Conservation (phyloP, 768 basidiomycete species). For the Austroboletus festivus region DNA sequence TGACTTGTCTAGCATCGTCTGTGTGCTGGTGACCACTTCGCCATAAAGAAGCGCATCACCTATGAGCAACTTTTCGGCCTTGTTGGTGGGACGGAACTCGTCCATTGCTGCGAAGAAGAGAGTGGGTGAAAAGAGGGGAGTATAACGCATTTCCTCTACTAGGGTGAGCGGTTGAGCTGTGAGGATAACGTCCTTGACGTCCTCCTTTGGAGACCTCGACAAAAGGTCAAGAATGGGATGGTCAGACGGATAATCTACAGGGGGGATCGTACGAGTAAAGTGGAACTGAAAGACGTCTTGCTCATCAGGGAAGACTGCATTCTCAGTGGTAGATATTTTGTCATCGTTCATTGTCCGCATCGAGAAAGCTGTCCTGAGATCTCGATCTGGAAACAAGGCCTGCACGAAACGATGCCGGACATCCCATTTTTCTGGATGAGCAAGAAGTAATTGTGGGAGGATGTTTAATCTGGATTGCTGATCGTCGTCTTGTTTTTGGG, state of each 20-base stretch:
- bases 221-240: slow-evolving; percentile 19
- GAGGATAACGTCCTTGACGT: slow-evolving; percentile 54
- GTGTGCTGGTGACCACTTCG: slow-evolving; percentile 90
- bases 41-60: slow-evolving; percentile 84
- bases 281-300: slow-evolving; percentile 73
- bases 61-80: slow-evolving; percentile 43
- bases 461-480: neutral
- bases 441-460: slow-evolving; percentile 31
- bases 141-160: slow-evolving; percentile 37
- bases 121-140: slow-evolving; percentile 70
- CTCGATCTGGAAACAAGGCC: slow-evolving; percentile 17
- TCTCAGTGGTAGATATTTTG: slow-evolving; percentile 20
- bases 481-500: neutral
- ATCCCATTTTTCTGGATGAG: slow-evolving; percentile 23
- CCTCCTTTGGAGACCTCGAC: slow-evolving; percentile 33
- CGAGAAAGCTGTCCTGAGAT: slow-evolving; percentile 43
- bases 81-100: slow-evolving; percentile 21
- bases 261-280: slow-evolving; percentile 29
- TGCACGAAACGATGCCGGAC: slow-evolving; percentile 14
- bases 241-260: slow-evolving; percentile 19
- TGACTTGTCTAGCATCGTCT: slow-evolving; percentile 91
- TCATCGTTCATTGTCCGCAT: slow-evolving; percentile 43
- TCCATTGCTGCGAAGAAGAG: slow-evolving; percentile 57
- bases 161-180: slow-evolving; percentile 47
- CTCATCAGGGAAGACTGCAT: slow-evolving; percentile 50